These are phyloP conservation scores for Funneliformis mosseae DNA, from an alignment of 192 early-diverging fungal genomes.

Conservation along the genomic window DNA sequence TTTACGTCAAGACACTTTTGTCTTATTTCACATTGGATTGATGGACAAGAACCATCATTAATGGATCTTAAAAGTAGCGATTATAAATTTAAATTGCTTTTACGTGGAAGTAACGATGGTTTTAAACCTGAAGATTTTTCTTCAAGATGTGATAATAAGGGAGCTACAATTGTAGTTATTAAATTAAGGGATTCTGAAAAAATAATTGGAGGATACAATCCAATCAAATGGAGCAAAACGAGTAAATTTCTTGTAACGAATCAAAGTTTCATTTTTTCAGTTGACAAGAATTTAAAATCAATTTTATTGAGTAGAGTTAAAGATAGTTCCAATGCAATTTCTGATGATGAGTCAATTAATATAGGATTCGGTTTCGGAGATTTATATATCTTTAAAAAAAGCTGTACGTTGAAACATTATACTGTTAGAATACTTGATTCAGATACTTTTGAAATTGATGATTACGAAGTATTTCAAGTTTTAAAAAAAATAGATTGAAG, in stretches of 20 bases:
- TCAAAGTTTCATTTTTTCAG: constrained; percentile 3
- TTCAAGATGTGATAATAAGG: constrained; percentile 22
- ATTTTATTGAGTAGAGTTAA: background rate
- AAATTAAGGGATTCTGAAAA: background rate
- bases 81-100: constrained; percentile 23
- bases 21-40: constrained; percentile 26
- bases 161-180: background rate
- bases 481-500: constrained; percentile 6
- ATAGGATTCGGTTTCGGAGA: background rate
- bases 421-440: background rate
- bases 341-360: background rate
- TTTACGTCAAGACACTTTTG: background rate
- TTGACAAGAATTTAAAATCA: background rate
- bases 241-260: background rate
- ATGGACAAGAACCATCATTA: background rate
- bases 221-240: background rate
- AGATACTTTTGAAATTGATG: background rate
- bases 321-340: background rate
- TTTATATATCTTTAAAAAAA: background rate
- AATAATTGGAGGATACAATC: constrained; percentile 24
- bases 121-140: constrained; percentile 7
- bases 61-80: background rate
- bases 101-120: constrained; percentile 14
- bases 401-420: background rate
- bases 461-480: constrained; percentile 32